These are phyloP conservation scores for Nasturtium officinale DNA, from an alignment of 345 rosid genomes.

Conservation along the genomic window DNA sequence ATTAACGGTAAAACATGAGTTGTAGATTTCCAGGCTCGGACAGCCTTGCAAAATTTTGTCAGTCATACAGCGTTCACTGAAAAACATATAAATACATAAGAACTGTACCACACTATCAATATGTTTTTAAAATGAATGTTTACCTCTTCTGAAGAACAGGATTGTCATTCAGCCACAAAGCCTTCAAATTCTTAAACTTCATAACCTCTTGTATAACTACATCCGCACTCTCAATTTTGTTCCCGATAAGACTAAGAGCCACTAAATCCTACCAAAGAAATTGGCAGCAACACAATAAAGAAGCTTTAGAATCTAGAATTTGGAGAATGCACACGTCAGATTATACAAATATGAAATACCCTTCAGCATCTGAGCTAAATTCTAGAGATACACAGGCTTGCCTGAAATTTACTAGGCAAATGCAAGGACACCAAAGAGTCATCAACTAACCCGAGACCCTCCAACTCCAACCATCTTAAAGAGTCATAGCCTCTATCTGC, in stretches of 20 bases:
- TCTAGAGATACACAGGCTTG: conserved; percentile 29
- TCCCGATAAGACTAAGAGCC: conserved; percentile 80
- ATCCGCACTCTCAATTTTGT: conserved; percentile 65
- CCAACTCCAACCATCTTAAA: conserved; percentile 87
- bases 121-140: conserved; percentile 11
- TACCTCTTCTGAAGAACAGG: conserved; percentile 66
- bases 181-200: conserved; percentile 69
- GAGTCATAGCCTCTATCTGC: conserved; percentile 51
- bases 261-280: conserved; percentile 59
- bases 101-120: conserved; percentile 17
- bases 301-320: conserved; percentile 24
- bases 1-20: conserved; percentile 68
- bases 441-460: conserved; percentile 68
- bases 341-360: background rate
- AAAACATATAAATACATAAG: conserved; percentile 33
- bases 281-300: conserved; percentile 12
- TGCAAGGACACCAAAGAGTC: conserved; percentile 58
- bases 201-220: conserved; percentile 60
- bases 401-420: conserved; percentile 68
- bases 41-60: conserved; percentile 62
- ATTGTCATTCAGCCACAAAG: conserved; percentile 85
- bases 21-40: conserved; percentile 73
- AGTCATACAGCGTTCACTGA: conserved; percentile 54
- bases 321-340: background rate
- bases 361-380: background rate